phyloP scores from a whole-genome alignment of 805 yeast genomes.

The Myxozyma sirexii region DNA sequence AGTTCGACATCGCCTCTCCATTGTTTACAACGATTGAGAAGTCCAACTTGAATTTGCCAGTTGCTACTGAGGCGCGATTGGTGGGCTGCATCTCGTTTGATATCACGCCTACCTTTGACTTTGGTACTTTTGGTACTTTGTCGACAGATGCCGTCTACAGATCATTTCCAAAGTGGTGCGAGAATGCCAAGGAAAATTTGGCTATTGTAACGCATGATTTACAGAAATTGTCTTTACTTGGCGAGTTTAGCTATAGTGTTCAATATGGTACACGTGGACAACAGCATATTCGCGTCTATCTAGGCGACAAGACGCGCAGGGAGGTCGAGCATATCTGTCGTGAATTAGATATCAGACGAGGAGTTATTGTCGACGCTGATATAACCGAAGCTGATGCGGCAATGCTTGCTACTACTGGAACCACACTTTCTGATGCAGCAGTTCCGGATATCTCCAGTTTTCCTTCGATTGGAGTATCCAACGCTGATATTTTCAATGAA shows the following conservation, averaged over 20 bases:
- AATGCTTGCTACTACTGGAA: constrained; percentile 8
- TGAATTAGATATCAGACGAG: constrained; percentile 10
- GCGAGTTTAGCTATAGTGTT: constrained; percentile 6
- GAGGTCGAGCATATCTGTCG: constrained; percentile 12
- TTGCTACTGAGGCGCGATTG: not conserved
- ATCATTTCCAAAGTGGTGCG: constrained; percentile 46
- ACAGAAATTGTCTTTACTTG: constrained; percentile 1
- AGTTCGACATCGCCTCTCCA: not conserved
- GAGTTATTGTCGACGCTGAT: constrained; percentile 3
- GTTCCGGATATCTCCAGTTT: not conserved
- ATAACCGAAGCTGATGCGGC: constrained; percentile 6
- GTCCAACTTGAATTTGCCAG: not conserved
- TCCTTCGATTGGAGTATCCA: not conserved
- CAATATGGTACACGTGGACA: constrained; percentile 2
- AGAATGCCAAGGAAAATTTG: constrained; percentile 39
- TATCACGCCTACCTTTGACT: constrained; percentile 46
- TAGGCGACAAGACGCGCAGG: constrained; percentile 6
- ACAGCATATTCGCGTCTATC: not conserved
- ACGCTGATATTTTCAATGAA: not conserved
- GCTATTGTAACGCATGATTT: constrained; percentile 39
- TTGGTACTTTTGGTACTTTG: constrained; percentile 49
- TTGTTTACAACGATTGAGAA: not conserved
- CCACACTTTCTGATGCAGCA: not conserved
- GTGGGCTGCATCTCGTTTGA: constrained; percentile 45
- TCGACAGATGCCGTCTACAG: constrained; percentile 50